Conservation (phyloP, 2,329 filamentous ascomycete genomes). For the Dactylellina leptospora region DNA sequence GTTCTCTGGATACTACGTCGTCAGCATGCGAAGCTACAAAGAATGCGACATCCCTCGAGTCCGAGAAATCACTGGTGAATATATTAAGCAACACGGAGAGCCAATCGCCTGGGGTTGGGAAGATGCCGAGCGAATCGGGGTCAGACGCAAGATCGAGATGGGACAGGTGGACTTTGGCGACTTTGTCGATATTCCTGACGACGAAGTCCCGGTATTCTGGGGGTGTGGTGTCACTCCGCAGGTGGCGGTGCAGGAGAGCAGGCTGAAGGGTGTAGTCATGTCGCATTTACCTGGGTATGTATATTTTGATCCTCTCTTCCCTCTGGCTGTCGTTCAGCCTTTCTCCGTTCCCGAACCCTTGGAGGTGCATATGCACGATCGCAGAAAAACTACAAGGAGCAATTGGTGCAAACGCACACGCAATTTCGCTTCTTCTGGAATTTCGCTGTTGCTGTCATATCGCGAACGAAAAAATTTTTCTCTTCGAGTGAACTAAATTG, state of each 20-base stretch:
- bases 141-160: slow-evolving; percentile 63
- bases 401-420: slow-evolving; percentile 48
- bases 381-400: slow-evolving; percentile 24
- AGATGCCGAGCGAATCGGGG: slow-evolving; percentile 65
- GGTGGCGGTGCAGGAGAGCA: slow-evolving; percentile 69
- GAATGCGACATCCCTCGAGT: slow-evolving; percentile 65
- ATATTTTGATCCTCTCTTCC: slow-evolving; percentile 25
- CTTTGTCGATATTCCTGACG: slow-evolving; percentile 60
- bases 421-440: slow-evolving; percentile 23
- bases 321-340: slow-evolving; percentile 24
- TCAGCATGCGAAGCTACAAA: slow-evolving; percentile 71
- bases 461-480: slow-evolving; percentile 30
- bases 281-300: slow-evolving; percentile 67
- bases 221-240: slow-evolving; percentile 74
- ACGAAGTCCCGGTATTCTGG: slow-evolving; percentile 69
- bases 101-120: slow-evolving; percentile 73
- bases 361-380: slow-evolving; percentile 52
- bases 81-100: slow-evolving; percentile 70
- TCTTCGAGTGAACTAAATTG: slow-evolving; percentile 13
- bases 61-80: slow-evolving; percentile 67
- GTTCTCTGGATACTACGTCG: slow-evolving; percentile 68
- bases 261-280: slow-evolving; percentile 68
- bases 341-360: slow-evolving; percentile 32
- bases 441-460: background rate
- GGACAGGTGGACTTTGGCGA: slow-evolving; percentile 69